Percentiles rank a stretch among this genome's conserved stretches.
Conservation (phyloP, 345 rosid genomes). For the Rhodamnia rubescens region DNA sequence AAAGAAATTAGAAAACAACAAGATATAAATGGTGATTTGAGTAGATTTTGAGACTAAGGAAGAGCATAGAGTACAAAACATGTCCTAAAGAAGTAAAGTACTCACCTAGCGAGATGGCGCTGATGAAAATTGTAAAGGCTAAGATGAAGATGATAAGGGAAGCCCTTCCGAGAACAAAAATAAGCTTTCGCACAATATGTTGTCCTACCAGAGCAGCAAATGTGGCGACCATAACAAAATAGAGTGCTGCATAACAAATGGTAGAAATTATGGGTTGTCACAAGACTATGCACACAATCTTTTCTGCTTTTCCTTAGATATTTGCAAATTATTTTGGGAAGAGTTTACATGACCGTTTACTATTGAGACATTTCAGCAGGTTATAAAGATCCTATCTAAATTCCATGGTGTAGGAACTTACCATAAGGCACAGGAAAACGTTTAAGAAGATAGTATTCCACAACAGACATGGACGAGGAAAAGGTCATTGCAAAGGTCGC, state of each 20-base stretch:
- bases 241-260: slow-evolving; percentile 26
- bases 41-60: neutral
- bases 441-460: slow-evolving; percentile 71
- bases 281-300: neutral
- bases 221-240: slow-evolving; percentile 42
- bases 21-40: neutral
- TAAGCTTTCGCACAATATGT: slow-evolving; percentile 43
- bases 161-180: slow-evolving; percentile 41
- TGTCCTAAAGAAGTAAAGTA: neutral
- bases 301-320: neutral
- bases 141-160: slow-evolving; percentile 63
- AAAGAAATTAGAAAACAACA: neutral
- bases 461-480: slow-evolving; percentile 81
- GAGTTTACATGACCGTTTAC: neutral
- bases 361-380: neutral
- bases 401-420: neutral
- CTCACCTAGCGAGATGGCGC: slow-evolving; percentile 56
- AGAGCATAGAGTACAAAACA: neutral
- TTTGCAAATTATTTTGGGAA: neutral
- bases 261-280: neutral
- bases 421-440: slow-evolving; percentile 81
- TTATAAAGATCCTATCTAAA: neutral
- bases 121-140: slow-evolving; percentile 41
- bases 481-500: slow-evolving; percentile 84
- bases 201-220: slow-evolving; percentile 50